A percentile compares a stretch with the other conserved stretches of the same genome.
phyloP scores from a whole-genome alignment of 768 basidiomycete genomes.

The Cyclocybe cylindracea region DNA sequence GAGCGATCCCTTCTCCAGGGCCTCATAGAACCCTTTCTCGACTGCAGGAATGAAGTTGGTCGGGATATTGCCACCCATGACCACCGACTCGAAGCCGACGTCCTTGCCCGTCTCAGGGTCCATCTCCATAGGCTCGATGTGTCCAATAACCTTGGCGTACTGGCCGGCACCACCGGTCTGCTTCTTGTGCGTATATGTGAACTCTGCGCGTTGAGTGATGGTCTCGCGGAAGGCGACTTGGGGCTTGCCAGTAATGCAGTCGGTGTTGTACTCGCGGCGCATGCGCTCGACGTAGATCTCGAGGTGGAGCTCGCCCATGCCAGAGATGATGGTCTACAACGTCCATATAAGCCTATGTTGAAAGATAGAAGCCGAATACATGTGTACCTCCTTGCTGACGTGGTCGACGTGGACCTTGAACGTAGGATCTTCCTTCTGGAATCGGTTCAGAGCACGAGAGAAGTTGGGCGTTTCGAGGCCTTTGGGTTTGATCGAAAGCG shows the following conservation, averaged over 20 bases:
- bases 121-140: conserved; percentile 85
- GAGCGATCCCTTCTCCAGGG: conserved; percentile 86
- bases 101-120: conserved; percentile 80
- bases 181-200: conserved; percentile 95
- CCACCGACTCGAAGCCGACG: conserved; percentile 78
- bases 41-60: conserved; percentile 91
- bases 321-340: conserved; percentile 92
- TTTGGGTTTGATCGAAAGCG: conserved; percentile 87
- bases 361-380: background rate
- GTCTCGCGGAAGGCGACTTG: conserved; percentile 97
- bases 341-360: background rate
- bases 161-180: conserved; percentile 98
- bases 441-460: conserved; percentile 93
- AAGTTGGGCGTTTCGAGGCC: conserved; percentile 96
- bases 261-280: conserved; percentile 95
- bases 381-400: conserved; percentile 86
- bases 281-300: conserved; percentile 99
- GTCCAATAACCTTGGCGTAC: conserved; percentile 90
- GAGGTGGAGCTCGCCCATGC: conserved; percentile 98
- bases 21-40: conserved; percentile 96
- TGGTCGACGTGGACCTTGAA: conserved; percentile 96
- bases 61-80: conserved; percentile 93
- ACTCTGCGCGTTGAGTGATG: conserved; percentile 78
- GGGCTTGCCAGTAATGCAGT: conserved; percentile 92
- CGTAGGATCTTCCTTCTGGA: conserved; percentile 98